phyloP scores from a whole-genome alignment of 2,329 filamentous ascomycete genomes.

The Aureobasidium sp. region DNA sequence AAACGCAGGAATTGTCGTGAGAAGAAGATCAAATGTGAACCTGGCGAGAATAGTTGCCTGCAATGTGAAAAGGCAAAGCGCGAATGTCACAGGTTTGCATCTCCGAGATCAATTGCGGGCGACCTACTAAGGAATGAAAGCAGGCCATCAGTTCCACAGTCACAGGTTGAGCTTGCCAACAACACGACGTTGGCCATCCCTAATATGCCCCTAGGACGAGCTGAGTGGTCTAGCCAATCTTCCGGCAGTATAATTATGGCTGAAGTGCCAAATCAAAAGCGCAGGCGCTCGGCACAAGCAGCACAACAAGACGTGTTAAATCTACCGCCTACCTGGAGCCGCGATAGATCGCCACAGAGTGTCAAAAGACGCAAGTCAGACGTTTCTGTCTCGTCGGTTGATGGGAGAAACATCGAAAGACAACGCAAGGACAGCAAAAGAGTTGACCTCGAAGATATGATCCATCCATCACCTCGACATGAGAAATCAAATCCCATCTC shows the following conservation, averaged over 20 bases:
- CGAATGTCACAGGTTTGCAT: constrained; percentile 66
- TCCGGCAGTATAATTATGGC: neutral
- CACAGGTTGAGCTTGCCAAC: constrained; percentile 21
- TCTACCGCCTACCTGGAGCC: neutral
- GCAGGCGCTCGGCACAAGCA: constrained; percentile 13
- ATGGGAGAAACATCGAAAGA: neutral
- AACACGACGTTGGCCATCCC: neutral
- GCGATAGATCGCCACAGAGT: neutral
- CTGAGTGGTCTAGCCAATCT: constrained; percentile 13
- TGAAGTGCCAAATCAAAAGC: constrained; percentile 8
- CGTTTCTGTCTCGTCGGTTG: neutral
- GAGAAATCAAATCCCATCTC: constrained; percentile 27
- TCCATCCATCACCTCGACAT: constrained; percentile 23
- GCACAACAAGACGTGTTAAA: constrained; percentile 19
- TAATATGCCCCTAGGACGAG: neutral
- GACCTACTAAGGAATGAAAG: constrained; percentile 20
- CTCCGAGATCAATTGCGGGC: neutral
- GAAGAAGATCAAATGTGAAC: constrained; percentile 97
- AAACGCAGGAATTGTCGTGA: constrained; percentile 65
- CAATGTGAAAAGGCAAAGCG: constrained; percentile 90
- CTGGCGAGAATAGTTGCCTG: constrained; percentile 76
- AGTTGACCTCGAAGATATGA: constrained; percentile 5
- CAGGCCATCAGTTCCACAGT: constrained; percentile 25
- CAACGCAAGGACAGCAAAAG: constrained; percentile 16
- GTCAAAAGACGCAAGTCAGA: constrained; percentile 10